Evolutionary conservation across 106 monocot genomes (phyloP).

Genomic region (Dendrobium chrysotoxum): DNA sequence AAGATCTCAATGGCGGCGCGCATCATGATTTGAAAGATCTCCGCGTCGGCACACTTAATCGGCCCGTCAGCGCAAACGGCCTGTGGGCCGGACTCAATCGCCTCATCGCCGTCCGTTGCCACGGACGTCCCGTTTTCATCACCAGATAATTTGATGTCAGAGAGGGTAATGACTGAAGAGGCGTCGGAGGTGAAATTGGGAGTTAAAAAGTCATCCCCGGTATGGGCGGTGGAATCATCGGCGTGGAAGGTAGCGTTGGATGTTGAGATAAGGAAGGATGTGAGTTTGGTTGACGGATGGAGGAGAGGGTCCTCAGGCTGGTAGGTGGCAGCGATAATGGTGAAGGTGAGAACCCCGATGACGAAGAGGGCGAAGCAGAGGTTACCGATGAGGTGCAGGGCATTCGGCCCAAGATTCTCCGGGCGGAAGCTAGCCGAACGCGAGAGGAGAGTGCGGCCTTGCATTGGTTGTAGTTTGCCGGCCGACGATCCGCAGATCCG

Average conservation of each 20-base stretch:
- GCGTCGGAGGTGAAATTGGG: conserved; percentile 9
- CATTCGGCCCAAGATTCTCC: conserved; percentile 46
- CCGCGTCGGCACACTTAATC: conserved; percentile 37
- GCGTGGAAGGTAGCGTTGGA: conserved; percentile 62
- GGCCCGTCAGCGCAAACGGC: conserved; percentile 18
- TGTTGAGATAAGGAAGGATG: conserved; percentile 53
- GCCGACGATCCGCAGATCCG: conserved; percentile 4
- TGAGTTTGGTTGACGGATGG: conserved; percentile 35
- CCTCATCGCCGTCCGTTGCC: not conserved
- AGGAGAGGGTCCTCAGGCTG: conserved; percentile 58
- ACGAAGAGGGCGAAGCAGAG: conserved; percentile 73
- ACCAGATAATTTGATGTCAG: not conserved
- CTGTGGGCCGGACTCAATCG: not conserved
- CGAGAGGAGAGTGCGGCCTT: not conserved
- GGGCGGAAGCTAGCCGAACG: conserved; percentile 27
- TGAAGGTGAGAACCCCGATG: conserved; percentile 52
- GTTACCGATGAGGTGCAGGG: conserved; percentile 45
- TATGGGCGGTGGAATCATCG: conserved; percentile 36
- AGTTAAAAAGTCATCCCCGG: conserved; percentile 52
- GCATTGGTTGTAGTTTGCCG: conserved; percentile 1
- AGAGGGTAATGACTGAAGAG: conserved; percentile 4
- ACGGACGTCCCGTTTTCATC: too few relatives aligned
- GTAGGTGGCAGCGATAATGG: conserved; percentile 77
- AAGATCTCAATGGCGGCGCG: conserved; percentile 60
- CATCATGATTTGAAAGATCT: conserved; percentile 79